Evolutionary conservation across 768 basidiomycete genomes (phyloP).

Genomic region (Glaciozyma antarctica): DNA sequence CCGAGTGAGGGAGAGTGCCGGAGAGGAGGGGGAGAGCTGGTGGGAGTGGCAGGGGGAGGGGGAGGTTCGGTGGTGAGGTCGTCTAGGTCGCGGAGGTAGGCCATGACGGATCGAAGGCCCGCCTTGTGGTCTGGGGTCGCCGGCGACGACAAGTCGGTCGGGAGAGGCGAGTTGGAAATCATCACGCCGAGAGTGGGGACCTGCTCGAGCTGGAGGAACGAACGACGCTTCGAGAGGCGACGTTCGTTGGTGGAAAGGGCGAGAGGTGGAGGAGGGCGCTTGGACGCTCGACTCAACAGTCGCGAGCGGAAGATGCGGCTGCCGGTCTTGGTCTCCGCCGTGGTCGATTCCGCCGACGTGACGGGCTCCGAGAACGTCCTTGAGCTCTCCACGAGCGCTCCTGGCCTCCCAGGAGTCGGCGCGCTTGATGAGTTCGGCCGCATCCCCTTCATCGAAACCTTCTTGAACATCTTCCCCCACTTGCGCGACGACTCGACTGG

Average conservation of each 20-base stretch:
- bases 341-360: conserved; percentile 16
- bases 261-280: not conserved
- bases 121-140: conserved; percentile 5
- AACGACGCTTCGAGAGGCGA: conserved; percentile 59
- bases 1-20: conserved; percentile 15
- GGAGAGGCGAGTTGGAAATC: not conserved
- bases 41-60: not conserved
- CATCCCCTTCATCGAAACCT: conserved; percentile 18
- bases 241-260: not conserved
- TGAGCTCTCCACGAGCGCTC: conserved; percentile 8
- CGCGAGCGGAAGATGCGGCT: conserved; percentile 13
- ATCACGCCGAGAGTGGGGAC: not conserved
- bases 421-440: conserved; percentile 3
- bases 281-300: not conserved
- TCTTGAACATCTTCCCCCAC: conserved; percentile 29
- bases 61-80: conserved; percentile 48
- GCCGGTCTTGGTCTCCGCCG: not conserved
- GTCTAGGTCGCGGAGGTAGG: conserved; percentile 90
- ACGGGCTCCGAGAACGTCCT: conserved; percentile 23
- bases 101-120: conserved; percentile 77
- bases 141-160: not conserved
- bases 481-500: conserved; percentile 2
- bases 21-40: not conserved
- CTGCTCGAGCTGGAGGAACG: conserved; percentile 76
- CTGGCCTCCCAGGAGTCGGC: conserved; percentile 3